These are phyloP conservation scores for Crithidia mellificae DNA, from an alignment of 208 protist species.

Conservation along the genomic window DNA sequence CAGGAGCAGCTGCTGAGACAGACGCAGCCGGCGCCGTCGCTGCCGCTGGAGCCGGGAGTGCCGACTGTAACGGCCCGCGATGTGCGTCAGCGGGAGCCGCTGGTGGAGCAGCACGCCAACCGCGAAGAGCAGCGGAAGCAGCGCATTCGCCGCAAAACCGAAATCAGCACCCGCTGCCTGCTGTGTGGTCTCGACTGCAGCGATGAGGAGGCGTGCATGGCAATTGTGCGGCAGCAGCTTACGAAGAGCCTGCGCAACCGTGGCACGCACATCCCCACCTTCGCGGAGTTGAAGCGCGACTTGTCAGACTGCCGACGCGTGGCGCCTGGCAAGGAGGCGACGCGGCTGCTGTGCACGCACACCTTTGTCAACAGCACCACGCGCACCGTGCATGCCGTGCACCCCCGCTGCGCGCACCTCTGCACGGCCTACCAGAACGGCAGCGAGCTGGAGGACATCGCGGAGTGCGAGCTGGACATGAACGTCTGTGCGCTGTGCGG, in stretches of 20 bases:
- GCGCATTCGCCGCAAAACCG: conserved; percentile 59
- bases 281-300: conserved; percentile 52
- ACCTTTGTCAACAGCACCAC: conserved; percentile 67
- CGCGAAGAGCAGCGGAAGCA: conserved; percentile 65
- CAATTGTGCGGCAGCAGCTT: conserved; percentile 56
- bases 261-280: conserved; percentile 54
- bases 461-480: conserved; percentile 52
- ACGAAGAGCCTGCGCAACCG: conserved; percentile 60
- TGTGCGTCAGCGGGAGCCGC: conserved; percentile 52
- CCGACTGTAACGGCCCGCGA: conserved; percentile 42
- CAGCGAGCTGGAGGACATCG: conserved; percentile 73
- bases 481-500: conserved; percentile 71
- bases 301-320: conserved; percentile 53
- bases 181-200: conserved; percentile 76
- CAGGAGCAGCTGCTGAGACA: conserved; percentile 48
- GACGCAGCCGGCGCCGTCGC: neutral
- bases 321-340: conserved; percentile 18
- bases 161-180: conserved; percentile 64
- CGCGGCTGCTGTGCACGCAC: conserved; percentile 54
- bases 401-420: conserved; percentile 81
- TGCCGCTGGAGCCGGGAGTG: conserved; percentile 50
- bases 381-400: conserved; percentile 68
- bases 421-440: conserved; percentile 78
- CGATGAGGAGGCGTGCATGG: conserved; percentile 41
- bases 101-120: conserved; percentile 64